These are phyloP conservation scores for Penicillium brevicompactum DNA, from an alignment of 2,329 filamentous ascomycete species.

Conservation along the genomic window DNA sequence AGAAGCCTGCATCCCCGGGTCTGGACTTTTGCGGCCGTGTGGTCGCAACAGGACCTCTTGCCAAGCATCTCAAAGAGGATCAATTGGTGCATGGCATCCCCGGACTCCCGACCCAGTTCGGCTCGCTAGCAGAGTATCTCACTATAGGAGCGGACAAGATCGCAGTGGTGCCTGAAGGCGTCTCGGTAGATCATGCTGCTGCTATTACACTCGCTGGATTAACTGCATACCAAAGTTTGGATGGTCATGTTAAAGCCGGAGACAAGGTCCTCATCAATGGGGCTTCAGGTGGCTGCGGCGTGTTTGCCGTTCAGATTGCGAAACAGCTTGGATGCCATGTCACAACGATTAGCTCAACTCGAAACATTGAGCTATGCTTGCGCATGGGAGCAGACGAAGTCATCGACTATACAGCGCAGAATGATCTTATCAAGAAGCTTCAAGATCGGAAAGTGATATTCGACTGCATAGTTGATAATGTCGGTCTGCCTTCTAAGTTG, in stretches of 20 bases:
- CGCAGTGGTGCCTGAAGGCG: slow-evolving; percentile 46
- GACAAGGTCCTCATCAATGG: slow-evolving; percentile 66
- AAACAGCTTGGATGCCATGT: slow-evolving; percentile 63
- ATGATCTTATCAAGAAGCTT: slow-evolving; percentile 52
- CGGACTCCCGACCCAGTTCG: slow-evolving; percentile 36
- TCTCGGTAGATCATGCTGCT: slow-evolving; percentile 47
- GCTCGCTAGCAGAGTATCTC: slow-evolving; percentile 50
- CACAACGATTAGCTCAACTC: slow-evolving; percentile 59
- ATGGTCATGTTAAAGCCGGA: slow-evolving; percentile 52
- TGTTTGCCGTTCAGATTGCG: slow-evolving; percentile 64
- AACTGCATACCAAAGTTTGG: slow-evolving; percentile 53
- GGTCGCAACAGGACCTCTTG: slow-evolving; percentile 36
- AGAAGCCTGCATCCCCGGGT: slow-evolving; percentile 51
- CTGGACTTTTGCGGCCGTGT: slow-evolving; percentile 55
- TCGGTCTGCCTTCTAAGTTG: slow-evolving; percentile 53
- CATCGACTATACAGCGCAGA: slow-evolving; percentile 58
- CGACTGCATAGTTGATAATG: slow-evolving; percentile 60
- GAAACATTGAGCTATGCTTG: slow-evolving; percentile 60
- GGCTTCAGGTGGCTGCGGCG: slow-evolving; percentile 63
- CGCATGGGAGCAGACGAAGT: slow-evolving; percentile 65
- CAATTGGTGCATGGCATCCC: slow-evolving; percentile 51
- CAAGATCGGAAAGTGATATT: slow-evolving; percentile 53
- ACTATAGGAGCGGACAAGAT: slow-evolving; percentile 36
- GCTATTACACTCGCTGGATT: slow-evolving; percentile 49
- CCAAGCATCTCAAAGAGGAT: slow-evolving; percentile 38